Base-by-base conservation (phyloP, 176 grass and related monocot genomes). In the Microstegium vimineum region DNA sequence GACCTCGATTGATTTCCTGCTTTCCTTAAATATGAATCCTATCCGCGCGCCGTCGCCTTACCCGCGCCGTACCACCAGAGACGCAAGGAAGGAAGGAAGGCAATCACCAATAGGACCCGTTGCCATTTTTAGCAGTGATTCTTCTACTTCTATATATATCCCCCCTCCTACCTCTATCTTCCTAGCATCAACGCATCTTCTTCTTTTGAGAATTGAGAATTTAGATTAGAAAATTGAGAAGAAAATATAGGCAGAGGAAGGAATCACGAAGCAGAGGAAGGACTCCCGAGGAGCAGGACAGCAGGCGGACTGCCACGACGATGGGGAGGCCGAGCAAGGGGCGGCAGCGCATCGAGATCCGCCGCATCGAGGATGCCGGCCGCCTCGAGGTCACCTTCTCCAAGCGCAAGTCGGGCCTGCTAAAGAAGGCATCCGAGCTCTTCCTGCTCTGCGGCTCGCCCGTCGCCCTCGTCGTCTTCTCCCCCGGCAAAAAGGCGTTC, bases 391-490 rank as follows among this genome's bases (percentile, higher is more conserved):
- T 83, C 71, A 83, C 79, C 47, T 83, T 88, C 71, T 78, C 87
- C 20, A 89, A 89, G 61, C 60, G 81, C 60, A 69, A 69, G 63
- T 28, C 66, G 11, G 87, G 81, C 12, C 81, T 93, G 80, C 84
- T 67, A 11, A 93, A 90, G 78, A 93, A 90, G 73, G 91, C 91
- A 4, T 88, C 69, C 32, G 88, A 93, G 60, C 88, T 93, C 18
- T 81, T 88, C 28, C 32, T 60, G 23, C 76, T 75, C 72, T 36
- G 83, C 57, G 42, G 86, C 62, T 54, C 89, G 8, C 62, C 79
- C 68, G 73, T 93, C 66, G 91, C 91, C 45, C 67, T 93, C 38
- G 70, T 93, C 66, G 34, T 93, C 33, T 90, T 93, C 85, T 93
- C 91, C 62, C 74, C 74, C 8, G 75, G 81, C 65, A 66, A 68